Percentiles rank a stretch among this genome's conserved stretches.
Conservation (phyloP, 441 rosid species). For the Melastoma candidum region DNA sequence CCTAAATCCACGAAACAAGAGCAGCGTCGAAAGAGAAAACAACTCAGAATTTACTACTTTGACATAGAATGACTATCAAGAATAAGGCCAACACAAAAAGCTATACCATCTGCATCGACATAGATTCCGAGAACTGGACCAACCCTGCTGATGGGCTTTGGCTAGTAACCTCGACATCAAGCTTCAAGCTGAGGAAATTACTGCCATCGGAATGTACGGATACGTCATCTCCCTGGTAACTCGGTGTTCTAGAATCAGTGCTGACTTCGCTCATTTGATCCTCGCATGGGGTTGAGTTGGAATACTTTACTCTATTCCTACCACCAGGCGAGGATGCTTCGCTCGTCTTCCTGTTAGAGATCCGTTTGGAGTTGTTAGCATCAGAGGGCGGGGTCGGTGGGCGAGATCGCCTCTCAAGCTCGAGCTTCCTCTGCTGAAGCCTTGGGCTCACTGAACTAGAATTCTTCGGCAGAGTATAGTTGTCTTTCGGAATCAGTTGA, state of each 20-base stretch:
- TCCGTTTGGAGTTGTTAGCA: conserved; percentile 45
- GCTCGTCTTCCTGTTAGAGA: conserved; percentile 25
- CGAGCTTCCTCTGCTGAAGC: conserved; percentile 57
- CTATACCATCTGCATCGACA: conserved; percentile 38
- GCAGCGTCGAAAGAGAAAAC: conserved; percentile 3
- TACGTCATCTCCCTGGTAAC: conserved; percentile 44
- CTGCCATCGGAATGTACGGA: conserved; percentile 52
- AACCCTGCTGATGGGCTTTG: conserved; percentile 29
- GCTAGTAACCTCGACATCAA: conserved; percentile 29
- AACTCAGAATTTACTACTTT: conserved; percentile 3
- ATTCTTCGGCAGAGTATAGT: conserved; percentile 26
- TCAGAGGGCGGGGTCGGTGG: conserved; percentile 77
- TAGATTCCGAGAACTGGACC: conserved; percentile 25
- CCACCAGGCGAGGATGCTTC: conserved; percentile 49
- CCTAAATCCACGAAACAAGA: conserved; percentile 1
- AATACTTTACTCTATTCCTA: conserved; percentile 32
- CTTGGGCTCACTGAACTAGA: conserved; percentile 62
- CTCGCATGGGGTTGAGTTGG: conserved; percentile 35
- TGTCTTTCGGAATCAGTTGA: conserved; percentile 40
- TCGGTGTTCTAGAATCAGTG: conserved; percentile 43
- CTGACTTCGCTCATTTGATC: conserved; percentile 62
- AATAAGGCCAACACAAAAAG: conserved; percentile 4
- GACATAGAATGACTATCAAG: background rate
- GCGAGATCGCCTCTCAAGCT: conserved; percentile 51
- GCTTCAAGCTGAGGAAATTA: conserved; percentile 25